Evolutionary conservation across 306 rosid species (phyloP).

Genomic region (Acacia crassicarpa): DNA sequence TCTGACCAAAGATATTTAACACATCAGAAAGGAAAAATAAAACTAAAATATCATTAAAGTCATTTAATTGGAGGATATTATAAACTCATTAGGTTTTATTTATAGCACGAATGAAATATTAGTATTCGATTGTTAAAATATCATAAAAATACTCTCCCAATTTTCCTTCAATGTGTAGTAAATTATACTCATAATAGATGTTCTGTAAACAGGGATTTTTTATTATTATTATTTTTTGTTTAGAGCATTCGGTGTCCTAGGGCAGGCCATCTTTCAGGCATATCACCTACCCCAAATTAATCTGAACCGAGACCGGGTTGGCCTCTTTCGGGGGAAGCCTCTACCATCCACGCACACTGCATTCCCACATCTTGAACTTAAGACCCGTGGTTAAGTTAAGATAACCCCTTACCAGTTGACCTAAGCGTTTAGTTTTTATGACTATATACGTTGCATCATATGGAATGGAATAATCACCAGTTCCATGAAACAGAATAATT

Average conservation of each 20-base stretch:
- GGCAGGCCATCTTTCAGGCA: no score
- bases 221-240: no score
- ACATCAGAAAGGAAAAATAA: constrained; percentile 23
- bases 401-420: no score
- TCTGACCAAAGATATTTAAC: neutral
- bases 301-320: no score
- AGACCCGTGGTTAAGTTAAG: no score
- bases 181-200: neutral
- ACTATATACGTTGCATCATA: constrained; percentile 62
- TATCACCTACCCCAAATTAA: no score
- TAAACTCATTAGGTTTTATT: neutral
- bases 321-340: no score
- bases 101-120: constrained; percentile 9
- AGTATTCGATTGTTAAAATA: neutral
- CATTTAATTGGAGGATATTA: neutral
- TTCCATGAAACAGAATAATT: constrained; percentile 79
- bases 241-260: no score
- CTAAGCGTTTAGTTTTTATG: constrained; percentile 7
- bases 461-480: constrained; percentile 86
- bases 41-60: neutral
- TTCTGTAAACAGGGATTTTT: neutral
- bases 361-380: no score
- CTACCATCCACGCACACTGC: no score
- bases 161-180: constrained; percentile 1
- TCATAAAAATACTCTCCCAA: neutral